Base-by-base conservation (phyloP, 768 basidiomycete genomes). In the Boletus vermiculosoides region DNA sequence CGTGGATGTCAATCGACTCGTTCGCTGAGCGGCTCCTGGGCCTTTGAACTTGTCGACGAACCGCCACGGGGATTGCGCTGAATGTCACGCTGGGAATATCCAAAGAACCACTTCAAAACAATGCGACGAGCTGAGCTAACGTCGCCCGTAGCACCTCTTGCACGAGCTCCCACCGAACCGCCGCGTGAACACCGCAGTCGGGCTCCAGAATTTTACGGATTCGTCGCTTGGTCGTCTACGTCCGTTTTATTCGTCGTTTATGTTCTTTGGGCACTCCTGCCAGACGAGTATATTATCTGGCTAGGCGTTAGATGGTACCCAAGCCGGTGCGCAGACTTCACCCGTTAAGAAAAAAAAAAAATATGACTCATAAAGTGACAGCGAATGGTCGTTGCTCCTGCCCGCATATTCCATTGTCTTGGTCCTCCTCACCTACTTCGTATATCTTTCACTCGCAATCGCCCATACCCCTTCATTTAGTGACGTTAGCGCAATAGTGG, bases 141-240 rank as follows among this genome's bases (percentile, higher is more conserved):
- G 5, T 78, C 80, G 42, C 78, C 82, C 12, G 62, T 71, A 5
- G 70, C 76, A 16, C 83, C 77, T 1, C 65, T 81, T 28, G 79
- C 80, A 34, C 71, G 76, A 9, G 78, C 69, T 46, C 76, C 79
- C 47, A 69, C 71, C 18, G 61, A 72, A 45, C 73, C 72, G 2
- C 74, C 77, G 7, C 71, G 66, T 40, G 81, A 80, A 51, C 68
- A 74, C 57, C 82, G 82, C 58, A 87, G 84, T 68, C 84, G 88
- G 10, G 88, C 89, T 13, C 81, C 88, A 42, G 92, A 94, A 73
- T 88, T 93, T 65, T 92, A 93, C 63, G 92, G 93, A n/a, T 94
- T 94, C 68, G 90, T 89, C 5, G 90, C 89, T 16, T 90, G 86
- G 87, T 85, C 86, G 10, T 84, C 84, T 0, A 93, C 93, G 0